Conservation (phyloP, 306 rosid genomes). For the Hylodesmum podocarpum region DNA sequence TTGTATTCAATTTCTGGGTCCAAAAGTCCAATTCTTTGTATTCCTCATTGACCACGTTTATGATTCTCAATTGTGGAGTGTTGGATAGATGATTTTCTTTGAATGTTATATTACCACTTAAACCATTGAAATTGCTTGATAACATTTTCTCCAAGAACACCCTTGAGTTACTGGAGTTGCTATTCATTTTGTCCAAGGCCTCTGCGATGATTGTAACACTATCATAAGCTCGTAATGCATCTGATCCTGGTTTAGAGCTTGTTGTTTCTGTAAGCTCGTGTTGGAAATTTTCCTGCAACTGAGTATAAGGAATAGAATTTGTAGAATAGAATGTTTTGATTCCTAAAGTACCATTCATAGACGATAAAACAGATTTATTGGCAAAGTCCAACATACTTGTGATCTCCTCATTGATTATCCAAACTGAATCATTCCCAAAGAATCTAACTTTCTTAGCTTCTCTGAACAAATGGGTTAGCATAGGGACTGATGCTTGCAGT, state of each 20-base stretch:
- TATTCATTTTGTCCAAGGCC: slow-evolving; percentile 38
- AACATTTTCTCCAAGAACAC: slow-evolving; percentile 27
- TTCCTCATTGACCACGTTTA: slow-evolving; percentile 40
- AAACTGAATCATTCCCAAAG: slow-evolving; percentile 43
- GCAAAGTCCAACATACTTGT: slow-evolving; percentile 37
- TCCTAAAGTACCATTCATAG: slow-evolving; percentile 61
- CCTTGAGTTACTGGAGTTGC: slow-evolving; percentile 22
- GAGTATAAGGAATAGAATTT: slow-evolving; percentile 23
- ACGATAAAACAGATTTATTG: slow-evolving; percentile 33
- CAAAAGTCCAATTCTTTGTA: slow-evolving; percentile 45
- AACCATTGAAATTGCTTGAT: slow-evolving; percentile 44
- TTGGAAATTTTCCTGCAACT: slow-evolving; percentile 37
- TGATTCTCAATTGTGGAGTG: slow-evolving; percentile 39
- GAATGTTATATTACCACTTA: slow-evolving; percentile 55
- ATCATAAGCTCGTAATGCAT: slow-evolving; percentile 63
- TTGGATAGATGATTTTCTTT: slow-evolving; percentile 35
- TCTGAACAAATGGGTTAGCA: slow-evolving; percentile 48
- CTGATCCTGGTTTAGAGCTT: slow-evolving; percentile 35
- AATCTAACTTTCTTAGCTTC: slow-evolving; percentile 57
- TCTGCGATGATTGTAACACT: slow-evolving; percentile 39
- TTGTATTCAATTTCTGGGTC: slow-evolving; percentile 37
- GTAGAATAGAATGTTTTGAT: slow-evolving; percentile 43
- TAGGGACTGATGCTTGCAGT: slow-evolving; percentile 56
- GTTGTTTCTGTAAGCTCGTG: slow-evolving; percentile 18
- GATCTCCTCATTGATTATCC: slow-evolving; percentile 57